These are phyloP conservation scores for Galerina sulciceps DNA, from an alignment of 768 basidiomycete genomes.

Conservation along the genomic window DNA sequence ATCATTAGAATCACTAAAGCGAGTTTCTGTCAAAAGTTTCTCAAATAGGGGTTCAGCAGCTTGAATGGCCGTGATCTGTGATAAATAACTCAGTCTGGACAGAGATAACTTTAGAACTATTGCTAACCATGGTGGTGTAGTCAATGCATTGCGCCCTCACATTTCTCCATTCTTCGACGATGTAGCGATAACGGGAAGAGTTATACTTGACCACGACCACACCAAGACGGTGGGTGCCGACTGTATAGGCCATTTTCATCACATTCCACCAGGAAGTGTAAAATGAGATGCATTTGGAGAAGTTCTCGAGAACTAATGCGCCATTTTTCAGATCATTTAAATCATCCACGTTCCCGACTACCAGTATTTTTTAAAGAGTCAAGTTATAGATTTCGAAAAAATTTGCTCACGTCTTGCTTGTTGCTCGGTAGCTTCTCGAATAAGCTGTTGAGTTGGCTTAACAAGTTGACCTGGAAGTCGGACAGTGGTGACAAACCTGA, in stretches of 20 bases:
- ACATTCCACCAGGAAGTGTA: constrained; percentile 16
- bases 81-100: no score
- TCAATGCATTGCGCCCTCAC: constrained; percentile 4
- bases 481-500: not conserved
- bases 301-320: constrained; percentile 8
- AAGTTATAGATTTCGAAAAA: not conserved
- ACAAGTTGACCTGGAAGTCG: not conserved
- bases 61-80: no score
- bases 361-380: not conserved
- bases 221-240: not conserved
- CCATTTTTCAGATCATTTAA: constrained; percentile 2
- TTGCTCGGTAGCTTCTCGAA: not conserved
- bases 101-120: no score
- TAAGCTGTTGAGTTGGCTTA: not conserved
- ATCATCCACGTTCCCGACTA: not conserved
- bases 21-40: not conserved
- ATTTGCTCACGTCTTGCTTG: not conserved
- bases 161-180: constrained; percentile 5
- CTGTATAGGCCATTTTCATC: not conserved
- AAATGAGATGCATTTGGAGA: not conserved
- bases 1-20: no score
- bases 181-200: not conserved
- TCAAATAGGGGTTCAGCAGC: no score
- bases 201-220: not conserved
- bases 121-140: constrained; percentile 4